Conservation (phyloP, 2,329 filamentous ascomycete species). For the Fusarium sacchari region DNA sequence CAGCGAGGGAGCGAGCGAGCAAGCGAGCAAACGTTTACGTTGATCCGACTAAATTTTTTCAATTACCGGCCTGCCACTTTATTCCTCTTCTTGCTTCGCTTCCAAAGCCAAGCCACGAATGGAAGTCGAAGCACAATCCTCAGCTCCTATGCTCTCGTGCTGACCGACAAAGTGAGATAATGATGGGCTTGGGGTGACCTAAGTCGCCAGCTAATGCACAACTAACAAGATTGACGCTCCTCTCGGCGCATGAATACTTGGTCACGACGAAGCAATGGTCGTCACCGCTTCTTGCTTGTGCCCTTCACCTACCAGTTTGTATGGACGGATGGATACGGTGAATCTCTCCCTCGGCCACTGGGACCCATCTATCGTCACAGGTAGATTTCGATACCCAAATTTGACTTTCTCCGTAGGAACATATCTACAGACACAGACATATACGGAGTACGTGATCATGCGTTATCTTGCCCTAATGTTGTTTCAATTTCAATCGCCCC, state of each 20-base stretch:
- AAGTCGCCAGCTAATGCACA: slow-evolving; percentile 14
- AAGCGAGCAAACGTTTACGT: background rate
- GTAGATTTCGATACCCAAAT: background rate
- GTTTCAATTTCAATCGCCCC: background rate
- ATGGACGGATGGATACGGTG: slow-evolving; percentile 8
- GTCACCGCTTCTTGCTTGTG: slow-evolving; percentile 33
- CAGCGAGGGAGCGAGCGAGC: background rate
- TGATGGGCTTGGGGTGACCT: background rate
- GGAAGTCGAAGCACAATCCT: slow-evolving; percentile 10
- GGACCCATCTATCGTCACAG: slow-evolving; percentile 2
- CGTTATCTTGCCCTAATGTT: background rate
- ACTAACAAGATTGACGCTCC: slow-evolving; percentile 18
- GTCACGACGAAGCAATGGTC: slow-evolving; percentile 14
- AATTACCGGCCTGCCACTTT: slow-evolving; percentile 1
- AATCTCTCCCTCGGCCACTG: slow-evolving; percentile 18
- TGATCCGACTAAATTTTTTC: background rate
- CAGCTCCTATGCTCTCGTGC: slow-evolving; percentile 18
- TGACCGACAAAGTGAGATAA: slow-evolving; percentile 36
- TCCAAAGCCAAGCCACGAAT: slow-evolving; percentile 8
- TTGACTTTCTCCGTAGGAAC: slow-evolving; percentile 1
- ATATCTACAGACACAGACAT: background rate
- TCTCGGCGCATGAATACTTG: background rate
- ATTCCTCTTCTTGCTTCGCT: background rate
- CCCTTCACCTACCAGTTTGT: background rate
- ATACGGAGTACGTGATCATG: background rate